A percentile compares a stretch with the other conserved stretches of the same genome.
Evolutionary conservation across 371 early-diverging fungal species (phyloP).

Genomic region (Parasitella parasitica): DNA sequence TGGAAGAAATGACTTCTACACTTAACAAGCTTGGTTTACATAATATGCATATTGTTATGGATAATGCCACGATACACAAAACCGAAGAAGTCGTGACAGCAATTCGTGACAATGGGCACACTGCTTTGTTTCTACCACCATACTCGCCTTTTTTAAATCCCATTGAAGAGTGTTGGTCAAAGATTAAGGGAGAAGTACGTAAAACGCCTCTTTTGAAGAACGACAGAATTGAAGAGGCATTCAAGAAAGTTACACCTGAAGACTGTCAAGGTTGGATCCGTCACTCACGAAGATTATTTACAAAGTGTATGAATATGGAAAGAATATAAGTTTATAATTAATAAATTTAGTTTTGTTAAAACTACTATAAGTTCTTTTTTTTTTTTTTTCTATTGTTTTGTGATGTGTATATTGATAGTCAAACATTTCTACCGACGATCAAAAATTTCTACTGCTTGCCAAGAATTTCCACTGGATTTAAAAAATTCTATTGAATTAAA

Average conservation of each 20-base stretch:
- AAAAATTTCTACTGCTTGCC: slow-evolving; percentile 9
- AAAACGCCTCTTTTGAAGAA: slow-evolving; percentile 14
- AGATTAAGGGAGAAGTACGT: slow-evolving; percentile 18
- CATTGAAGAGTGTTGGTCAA: slow-evolving; percentile 16
- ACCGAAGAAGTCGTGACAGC: slow-evolving; percentile 8
- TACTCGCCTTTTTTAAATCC: slow-evolving; percentile 16
- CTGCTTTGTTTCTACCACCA: slow-evolving; percentile 17
- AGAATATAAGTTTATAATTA: slow-evolving; percentile 11
- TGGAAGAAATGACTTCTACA: slow-evolving; percentile 13
- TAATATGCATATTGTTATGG: too few species aligned
- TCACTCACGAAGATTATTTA: slow-evolving; percentile 11
- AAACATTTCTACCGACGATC: background rate
- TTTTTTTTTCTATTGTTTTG: background rate
- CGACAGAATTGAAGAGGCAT: slow-evolving; percentile 18
- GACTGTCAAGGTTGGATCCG: slow-evolving; percentile 24
- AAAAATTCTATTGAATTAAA: slow-evolving; percentile 1
- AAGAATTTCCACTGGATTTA: slow-evolving; percentile 8
- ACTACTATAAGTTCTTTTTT: slow-evolving; percentile 6
- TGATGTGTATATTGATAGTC: slow-evolving; percentile 4
- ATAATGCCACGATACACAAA: slow-evolving; percentile 18
- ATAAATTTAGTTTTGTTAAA: slow-evolving; percentile 14
- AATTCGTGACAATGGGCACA: too few species aligned
- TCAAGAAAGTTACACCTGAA: slow-evolving; percentile 17
- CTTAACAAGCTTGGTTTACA: too few species aligned
- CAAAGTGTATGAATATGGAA: slow-evolving; percentile 17